Conservation (phyloP, 2,329 filamentous ascomycete species). For the Neonectria faginata region DNA sequence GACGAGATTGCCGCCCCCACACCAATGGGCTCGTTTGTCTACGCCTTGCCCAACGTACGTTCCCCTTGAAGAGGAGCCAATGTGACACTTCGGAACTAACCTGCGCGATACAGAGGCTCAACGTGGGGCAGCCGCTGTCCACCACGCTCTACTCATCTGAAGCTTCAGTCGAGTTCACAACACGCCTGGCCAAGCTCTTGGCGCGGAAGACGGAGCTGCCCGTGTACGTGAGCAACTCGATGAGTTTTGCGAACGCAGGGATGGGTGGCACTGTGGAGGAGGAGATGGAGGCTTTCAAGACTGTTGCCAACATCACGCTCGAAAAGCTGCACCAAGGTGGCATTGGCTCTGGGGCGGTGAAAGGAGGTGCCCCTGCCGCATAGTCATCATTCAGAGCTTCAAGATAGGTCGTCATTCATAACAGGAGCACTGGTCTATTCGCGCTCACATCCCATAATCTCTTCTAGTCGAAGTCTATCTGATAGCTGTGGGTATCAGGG, state of each 20-base stretch:
- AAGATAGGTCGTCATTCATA: background rate
- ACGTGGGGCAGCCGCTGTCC: constrained; percentile 73
- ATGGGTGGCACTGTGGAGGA: constrained; percentile 88
- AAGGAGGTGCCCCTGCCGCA: constrained; percentile 1
- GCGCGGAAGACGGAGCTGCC: constrained; percentile 78
- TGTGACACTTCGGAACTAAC: constrained; percentile 28
- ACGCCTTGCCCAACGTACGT: constrained; percentile 88
- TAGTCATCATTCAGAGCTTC: background rate
- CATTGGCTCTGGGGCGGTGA: constrained; percentile 19
- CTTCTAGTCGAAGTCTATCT: background rate
- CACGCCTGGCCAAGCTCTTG: constrained; percentile 83
- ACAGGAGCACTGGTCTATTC: background rate
- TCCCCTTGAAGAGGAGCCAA: constrained; percentile 11
- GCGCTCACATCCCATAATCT: background rate
- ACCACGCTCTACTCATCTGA: constrained; percentile 84
- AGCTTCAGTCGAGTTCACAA: constrained; percentile 86
- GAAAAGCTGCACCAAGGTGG: constrained; percentile 44
- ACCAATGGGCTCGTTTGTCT: constrained; percentile 89
- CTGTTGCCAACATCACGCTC: constrained; percentile 75
- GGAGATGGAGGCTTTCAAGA: constrained; percentile 89
- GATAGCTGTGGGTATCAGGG: background rate
- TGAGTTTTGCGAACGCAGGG: constrained; percentile 78
- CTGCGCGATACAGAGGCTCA: constrained; percentile 57
- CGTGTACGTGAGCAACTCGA: constrained; percentile 91
- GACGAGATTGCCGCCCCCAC: constrained; percentile 63